These are phyloP conservation scores for Ascochyta rabiei DNA, from an alignment of 2,329 filamentous ascomycete species.

Conservation along the genomic window DNA sequence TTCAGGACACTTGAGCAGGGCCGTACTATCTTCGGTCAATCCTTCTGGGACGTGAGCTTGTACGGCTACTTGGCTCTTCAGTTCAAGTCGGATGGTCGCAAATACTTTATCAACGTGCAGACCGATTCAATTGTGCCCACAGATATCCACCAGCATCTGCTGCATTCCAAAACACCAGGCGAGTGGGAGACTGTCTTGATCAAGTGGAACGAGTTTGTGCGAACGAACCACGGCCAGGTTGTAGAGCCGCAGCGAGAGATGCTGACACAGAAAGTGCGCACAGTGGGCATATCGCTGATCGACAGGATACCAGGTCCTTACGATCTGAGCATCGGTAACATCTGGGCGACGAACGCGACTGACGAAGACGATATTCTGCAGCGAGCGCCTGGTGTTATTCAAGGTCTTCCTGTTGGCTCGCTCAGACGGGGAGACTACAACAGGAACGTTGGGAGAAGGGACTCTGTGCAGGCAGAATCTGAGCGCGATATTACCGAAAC, in stretches of 20 bases:
- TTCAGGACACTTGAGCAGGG: conserved; percentile 82
- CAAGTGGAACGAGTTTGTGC: conserved; percentile 89
- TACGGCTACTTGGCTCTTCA: conserved; percentile 87
- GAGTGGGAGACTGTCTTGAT: conserved; percentile 96
- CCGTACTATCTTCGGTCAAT: conserved; percentile 81
- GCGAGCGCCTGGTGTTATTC: conserved; percentile 32
- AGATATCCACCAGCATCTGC: conserved; percentile 93
- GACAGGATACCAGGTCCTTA: conserved; percentile 89
- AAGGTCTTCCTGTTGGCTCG: conserved; percentile 33
- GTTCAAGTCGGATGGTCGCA: conserved; percentile 86
- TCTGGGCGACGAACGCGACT: conserved; percentile 85
- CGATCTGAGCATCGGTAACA: conserved; percentile 80
- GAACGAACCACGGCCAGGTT: conserved; percentile 90
- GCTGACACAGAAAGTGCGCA: conserved; percentile 82
- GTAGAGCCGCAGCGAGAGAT: conserved; percentile 93
- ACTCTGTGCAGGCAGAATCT: conserved; percentile 18
- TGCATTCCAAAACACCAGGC: conserved; percentile 78
- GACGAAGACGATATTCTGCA: conserved; percentile 43
- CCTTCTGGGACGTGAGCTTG: conserved; percentile 87
- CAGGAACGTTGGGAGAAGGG: conserved; percentile 23
- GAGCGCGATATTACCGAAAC: conserved; percentile 17
- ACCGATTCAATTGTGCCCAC: conserved; percentile 91
- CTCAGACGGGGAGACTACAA: conserved; percentile 24
- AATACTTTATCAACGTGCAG: conserved; percentile 95
- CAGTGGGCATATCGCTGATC: conserved; percentile 84